Base-by-base conservation (phyloP, 441 rosid species). In the Gossypium gossypioides region DNA sequence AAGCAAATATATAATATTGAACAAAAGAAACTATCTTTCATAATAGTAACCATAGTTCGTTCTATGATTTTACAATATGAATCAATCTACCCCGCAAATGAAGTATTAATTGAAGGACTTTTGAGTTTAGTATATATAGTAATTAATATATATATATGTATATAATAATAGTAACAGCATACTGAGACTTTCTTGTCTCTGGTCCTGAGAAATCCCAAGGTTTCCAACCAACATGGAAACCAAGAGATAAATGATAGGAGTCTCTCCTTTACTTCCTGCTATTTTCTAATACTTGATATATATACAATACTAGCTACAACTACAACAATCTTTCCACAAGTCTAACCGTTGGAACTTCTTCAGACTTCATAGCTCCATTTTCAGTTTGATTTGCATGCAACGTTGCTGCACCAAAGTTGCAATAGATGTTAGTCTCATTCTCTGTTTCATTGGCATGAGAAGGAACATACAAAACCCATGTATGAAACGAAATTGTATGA, bases 351-450 rank as follows among this genome's bases (percentile, higher is more conserved):
- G n/a, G 40, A 73, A 37, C 62, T 21, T 58, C 74, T 44, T 76
- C 78, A 2, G n/a, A 58, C 78, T 81, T 88, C 84, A 88, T 51
- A 79, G 84, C 87, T 91, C 95, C 96, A 85, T 88, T 82, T 86
- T 89, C 85, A 82, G 68, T 79, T 79, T 79, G 89, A 81, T 80
- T 88, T 13, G 87, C 79, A 56, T 79, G 89, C 78, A 85, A 76
- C 16, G 85, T 71, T 50, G 76, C 91, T 90, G 91, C 81, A 68
- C 21, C 75, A 78, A 34, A 61, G 72, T 42, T 40, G 40, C 22
- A 67, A 74, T 16, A 15, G 7, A 59, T 51, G 72, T 79, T 55
- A 77, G 59, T 29, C 3, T 56, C 27, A 13, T 51, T 19, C 54
- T 69, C 34, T 10, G 22, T 6, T 8, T 65, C 8, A 37, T 7